These are phyloP conservation scores for Moesziomyces globuligerus DNA, from an alignment of 1,284 basidiomycete genomes.

Conservation along the genomic window DNA sequence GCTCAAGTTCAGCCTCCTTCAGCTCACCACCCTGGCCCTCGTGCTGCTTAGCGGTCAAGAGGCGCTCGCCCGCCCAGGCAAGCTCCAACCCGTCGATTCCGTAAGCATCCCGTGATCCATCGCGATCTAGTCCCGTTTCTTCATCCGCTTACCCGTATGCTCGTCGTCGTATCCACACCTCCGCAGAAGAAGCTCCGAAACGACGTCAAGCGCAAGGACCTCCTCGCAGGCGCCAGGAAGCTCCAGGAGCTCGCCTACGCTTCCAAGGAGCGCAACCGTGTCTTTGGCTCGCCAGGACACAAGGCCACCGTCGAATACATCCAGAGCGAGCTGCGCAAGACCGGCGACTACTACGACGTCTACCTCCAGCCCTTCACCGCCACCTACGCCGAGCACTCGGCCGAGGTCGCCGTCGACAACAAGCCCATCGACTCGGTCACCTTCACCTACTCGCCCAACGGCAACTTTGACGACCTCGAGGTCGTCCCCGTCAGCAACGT, in stretches of 20 bases:
- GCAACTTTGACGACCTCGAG: slow-evolving; percentile 18
- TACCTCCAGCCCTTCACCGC: slow-evolving; percentile 37
- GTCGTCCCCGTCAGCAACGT: slow-evolving; percentile 29
- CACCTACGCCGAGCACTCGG: slow-evolving; percentile 27
- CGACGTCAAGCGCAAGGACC: slow-evolving; percentile 31
- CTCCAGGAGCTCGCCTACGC: slow-evolving; percentile 29
- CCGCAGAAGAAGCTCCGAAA: slow-evolving; percentile 24
- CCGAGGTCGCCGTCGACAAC: slow-evolving; percentile 31
- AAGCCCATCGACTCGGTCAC: slow-evolving; percentile 11
- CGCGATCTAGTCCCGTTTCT: neutral
- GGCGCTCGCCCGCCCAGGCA: slow-evolving; percentile 16
- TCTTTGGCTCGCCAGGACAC: slow-evolving; percentile 39
- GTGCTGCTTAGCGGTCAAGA: slow-evolving; percentile 25
- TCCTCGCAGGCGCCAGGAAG: slow-evolving; percentile 11
- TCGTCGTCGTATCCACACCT: neutral
- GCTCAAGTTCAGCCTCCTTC: slow-evolving; percentile 25
- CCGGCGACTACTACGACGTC: slow-evolving; percentile 36
- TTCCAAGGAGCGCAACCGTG: slow-evolving; percentile 28
- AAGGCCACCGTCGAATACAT: slow-evolving; percentile 35
- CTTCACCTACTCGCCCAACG: slow-evolving; percentile 39
- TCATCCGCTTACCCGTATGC: neutral
- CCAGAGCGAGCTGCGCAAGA: slow-evolving; percentile 12
- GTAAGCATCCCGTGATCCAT: slow-evolving; percentile 7
- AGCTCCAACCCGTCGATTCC: slow-evolving; percentile 25
- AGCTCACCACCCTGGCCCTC: slow-evolving; percentile 31